These are phyloP conservation scores for Mycena sp. DNA, from an alignment of 1,284 basidiomycete genomes.

Conservation along the genomic window DNA sequence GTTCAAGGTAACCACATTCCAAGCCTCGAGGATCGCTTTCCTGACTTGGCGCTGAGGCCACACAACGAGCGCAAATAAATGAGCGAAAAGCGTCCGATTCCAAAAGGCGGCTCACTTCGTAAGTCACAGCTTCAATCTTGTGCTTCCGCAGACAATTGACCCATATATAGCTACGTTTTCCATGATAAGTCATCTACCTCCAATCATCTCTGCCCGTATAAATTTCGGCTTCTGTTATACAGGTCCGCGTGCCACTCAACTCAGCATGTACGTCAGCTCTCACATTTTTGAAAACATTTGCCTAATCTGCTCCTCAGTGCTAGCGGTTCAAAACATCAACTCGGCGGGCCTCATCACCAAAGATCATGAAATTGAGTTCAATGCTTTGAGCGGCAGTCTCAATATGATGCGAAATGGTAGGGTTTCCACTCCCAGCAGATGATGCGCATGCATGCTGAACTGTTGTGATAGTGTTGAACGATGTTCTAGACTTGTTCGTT, in stretches of 20 bases:
- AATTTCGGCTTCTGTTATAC: conserved; percentile 49
- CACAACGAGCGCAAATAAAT: conserved; percentile 87
- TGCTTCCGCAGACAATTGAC: not conserved
- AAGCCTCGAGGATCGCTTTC: not conserved
- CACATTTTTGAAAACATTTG: not conserved
- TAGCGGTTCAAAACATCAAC: conserved; percentile 92
- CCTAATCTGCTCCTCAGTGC: conserved; percentile 51
- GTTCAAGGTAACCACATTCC: conserved; percentile 47
- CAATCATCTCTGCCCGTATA: conserved; percentile 75
- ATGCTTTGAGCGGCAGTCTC: conserved; percentile 82
- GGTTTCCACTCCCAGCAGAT: no score
- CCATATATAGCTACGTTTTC: conserved; percentile 15
- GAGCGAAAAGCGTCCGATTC: conserved; percentile 84
- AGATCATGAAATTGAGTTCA: conserved; percentile 81
- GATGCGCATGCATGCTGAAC: conserved; percentile 54
- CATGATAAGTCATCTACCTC: conserved; percentile 24
- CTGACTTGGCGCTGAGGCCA: conserved; percentile 54
- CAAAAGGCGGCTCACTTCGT: conserved; percentile 84
- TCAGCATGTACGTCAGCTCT: conserved; percentile 72
- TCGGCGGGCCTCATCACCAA: conserved; percentile 71
- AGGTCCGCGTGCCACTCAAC: conserved; percentile 92
- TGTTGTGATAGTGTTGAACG: conserved; percentile 82
- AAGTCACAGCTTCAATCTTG: conserved; percentile 34
- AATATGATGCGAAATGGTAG: conserved; percentile 92
- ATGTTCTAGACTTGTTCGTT: conserved; percentile 84